A percentile compares a stretch with the other conserved stretches of the same genome.
These are phyloP conservation scores for Polyrhizophydium stewartii DNA, from an alignment of 371 early-diverging fungal species.

Conservation along the genomic window DNA sequence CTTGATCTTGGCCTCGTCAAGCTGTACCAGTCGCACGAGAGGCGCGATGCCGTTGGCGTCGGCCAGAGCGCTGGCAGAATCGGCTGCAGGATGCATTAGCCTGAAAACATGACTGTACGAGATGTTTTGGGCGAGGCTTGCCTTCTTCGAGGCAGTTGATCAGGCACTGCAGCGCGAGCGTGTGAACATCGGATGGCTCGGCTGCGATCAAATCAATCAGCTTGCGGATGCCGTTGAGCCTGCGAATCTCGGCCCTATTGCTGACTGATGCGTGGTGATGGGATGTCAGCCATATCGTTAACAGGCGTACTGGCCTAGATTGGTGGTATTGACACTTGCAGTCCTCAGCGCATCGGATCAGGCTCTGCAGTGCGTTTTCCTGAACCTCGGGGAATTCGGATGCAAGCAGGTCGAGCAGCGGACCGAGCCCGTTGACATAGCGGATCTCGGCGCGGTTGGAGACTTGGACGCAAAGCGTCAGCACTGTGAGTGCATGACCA, in stretches of 20 bases:
- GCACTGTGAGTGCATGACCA: neutral
- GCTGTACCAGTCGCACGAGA: slow-evolving; percentile 23
- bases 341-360: slow-evolving; percentile 43
- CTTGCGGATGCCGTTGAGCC: slow-evolving; percentile 31
- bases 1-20: slow-evolving; percentile 34
- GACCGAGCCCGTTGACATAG: slow-evolving; percentile 35
- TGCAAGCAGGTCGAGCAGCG: slow-evolving; percentile 41
- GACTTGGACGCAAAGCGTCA: slow-evolving; percentile 13
- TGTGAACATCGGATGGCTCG: slow-evolving; percentile 32
- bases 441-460: slow-evolving; percentile 41
- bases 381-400: slow-evolving; percentile 47
- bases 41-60: slow-evolving; percentile 30
- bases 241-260: slow-evolving; percentile 39
- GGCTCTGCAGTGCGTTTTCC: slow-evolving; percentile 37
- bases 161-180: slow-evolving; percentile 35
- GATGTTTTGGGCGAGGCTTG: slow-evolving; percentile 1
- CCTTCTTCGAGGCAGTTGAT: slow-evolving; percentile 44
- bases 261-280: slow-evolving; percentile 17
- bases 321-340: slow-evolving; percentile 19
- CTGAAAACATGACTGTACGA: neutral
- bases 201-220: slow-evolving; percentile 37
- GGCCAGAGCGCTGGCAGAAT: slow-evolving; percentile 24
- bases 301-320: too few species aligned
- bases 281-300: neutral
- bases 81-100: slow-evolving; percentile 26